phyloP scores from a whole-genome alignment of 495 filamentous ascomycete genomes.

The Hyaloscypha variabilis region DNA sequence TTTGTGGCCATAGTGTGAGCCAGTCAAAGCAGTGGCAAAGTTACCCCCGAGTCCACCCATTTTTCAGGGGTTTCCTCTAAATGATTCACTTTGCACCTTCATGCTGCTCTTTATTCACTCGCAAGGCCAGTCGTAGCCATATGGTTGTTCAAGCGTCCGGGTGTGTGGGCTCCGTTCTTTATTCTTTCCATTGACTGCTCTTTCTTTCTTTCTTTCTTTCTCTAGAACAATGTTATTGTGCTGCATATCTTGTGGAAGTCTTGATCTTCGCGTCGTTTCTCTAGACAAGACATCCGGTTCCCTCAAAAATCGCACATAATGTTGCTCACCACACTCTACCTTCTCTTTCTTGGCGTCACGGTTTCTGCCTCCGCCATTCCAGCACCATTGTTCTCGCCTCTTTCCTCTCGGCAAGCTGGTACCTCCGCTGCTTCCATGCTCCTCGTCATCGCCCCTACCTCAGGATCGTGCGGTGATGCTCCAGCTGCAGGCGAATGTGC shows the following conservation, averaged over 20 bases:
- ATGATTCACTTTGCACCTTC: not conserved
- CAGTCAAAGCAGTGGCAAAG: not conserved
- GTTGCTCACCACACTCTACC: not conserved
- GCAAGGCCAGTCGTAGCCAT: not conserved
- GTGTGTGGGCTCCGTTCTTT: not conserved
- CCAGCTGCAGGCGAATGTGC: constrained; percentile 58
- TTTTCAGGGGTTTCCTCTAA: not conserved
- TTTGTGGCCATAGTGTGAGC: not conserved
- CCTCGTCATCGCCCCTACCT: constrained; percentile 28
- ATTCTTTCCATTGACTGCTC: not conserved
- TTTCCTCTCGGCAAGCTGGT: constrained; percentile 4
- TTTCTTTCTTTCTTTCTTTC: not conserved
- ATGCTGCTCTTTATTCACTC: not conserved
- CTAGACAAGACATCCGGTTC: not conserved
- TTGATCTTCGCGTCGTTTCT: not conserved
- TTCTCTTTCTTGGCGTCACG: not conserved
- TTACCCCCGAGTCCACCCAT: not conserved
- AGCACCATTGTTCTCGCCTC: not conserved
- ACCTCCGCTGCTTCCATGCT: constrained; percentile 17
- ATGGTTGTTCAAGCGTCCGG: not conserved
- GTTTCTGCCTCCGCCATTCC: not conserved
- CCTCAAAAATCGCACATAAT: not conserved
- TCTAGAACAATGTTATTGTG: not conserved
- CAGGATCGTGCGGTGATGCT: constrained; percentile 21
- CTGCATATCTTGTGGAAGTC: not conserved